Evolutionary conservation across 345 rosid genomes (phyloP).

Genomic region (Mallotus nudiflorus): DNA sequence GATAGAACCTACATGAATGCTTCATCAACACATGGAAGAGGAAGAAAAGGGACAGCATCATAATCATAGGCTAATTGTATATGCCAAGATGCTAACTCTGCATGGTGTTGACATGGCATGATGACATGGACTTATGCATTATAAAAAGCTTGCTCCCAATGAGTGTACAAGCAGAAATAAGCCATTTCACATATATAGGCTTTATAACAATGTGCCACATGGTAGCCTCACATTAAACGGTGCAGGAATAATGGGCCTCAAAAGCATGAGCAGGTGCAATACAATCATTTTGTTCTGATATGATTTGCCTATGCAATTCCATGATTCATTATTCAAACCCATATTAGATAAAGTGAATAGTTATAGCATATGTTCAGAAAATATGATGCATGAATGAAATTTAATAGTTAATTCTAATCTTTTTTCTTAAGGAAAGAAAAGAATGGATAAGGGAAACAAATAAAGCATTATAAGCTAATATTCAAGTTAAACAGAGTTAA

Average conservation of each 20-base stretch:
- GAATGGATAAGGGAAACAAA: not conserved
- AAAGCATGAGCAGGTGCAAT: not conserved
- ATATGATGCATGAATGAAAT: not conserved
- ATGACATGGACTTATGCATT: not conserved
- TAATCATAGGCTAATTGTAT: not conserved
- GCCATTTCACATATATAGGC: not conserved
- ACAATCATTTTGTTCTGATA: not conserved
- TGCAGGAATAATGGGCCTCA: not conserved
- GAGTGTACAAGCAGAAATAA: too few species aligned
- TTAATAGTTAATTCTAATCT: not conserved
- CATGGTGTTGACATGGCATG: not conserved
- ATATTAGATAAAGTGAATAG: not conserved
- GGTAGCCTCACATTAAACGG: not conserved
- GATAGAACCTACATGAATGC: conserved; percentile 76
- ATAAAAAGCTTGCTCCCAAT: not conserved
- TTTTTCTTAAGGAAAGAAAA: not conserved
- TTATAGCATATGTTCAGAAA: not conserved
- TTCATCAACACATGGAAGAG: conserved; percentile 37
- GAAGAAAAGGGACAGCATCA: not conserved
- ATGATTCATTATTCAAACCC: not conserved
- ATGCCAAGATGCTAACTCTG: not conserved
- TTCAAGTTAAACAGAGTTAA: not conserved
- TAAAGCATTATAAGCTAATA: not conserved
- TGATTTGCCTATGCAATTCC: not conserved
- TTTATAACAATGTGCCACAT: not conserved